phyloP scores from a whole-genome alignment of 2,329 filamentous ascomycete genomes.

The Moelleriella libera region DNA sequence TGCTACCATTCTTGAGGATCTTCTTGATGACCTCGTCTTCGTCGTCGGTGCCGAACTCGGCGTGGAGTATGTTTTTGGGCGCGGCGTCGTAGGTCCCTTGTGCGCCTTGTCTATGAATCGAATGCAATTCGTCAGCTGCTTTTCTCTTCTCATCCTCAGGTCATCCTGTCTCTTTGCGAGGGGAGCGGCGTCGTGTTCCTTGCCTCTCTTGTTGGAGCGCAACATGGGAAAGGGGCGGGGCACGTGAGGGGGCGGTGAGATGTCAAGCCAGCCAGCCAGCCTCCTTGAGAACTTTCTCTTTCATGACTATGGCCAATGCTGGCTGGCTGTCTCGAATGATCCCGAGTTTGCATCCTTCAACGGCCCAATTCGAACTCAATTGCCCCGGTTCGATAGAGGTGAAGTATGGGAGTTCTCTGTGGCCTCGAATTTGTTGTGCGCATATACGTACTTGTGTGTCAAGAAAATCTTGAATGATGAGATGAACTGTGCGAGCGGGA shows the following conservation, averaged over 20 bases:
- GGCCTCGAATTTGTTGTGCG: no score
- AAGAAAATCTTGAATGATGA: conserved; percentile 80
- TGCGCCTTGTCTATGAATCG: conserved; percentile 54
- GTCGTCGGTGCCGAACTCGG: conserved; percentile 71
- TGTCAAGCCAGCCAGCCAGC: no score
- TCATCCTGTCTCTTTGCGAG: no score
- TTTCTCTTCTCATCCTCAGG: no score
- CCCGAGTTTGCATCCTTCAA: no score
- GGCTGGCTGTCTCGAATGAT: no score
- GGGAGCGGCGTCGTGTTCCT: not conserved
- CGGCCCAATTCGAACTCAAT: no score
- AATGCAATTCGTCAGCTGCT: not conserved
- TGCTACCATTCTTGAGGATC: conserved; percentile 64
- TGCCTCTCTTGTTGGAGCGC: not conserved
- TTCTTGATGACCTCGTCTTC: conserved; percentile 70
- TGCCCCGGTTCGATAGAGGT: not conserved
- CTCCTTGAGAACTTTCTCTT: no score
- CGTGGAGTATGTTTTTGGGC: conserved; percentile 60
- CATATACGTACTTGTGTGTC: conserved; percentile 62
- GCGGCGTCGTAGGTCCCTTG: conserved; percentile 69
- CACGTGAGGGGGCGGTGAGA: no score
- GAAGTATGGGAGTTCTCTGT: not conserved
- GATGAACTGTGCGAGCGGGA: conserved; percentile 74
- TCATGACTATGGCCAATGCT: no score
- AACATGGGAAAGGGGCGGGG: not conserved